These are phyloP conservation scores for Mortierella hygrophila DNA, from an alignment of 192 early-diverging fungal genomes.

Conservation along the genomic window DNA sequence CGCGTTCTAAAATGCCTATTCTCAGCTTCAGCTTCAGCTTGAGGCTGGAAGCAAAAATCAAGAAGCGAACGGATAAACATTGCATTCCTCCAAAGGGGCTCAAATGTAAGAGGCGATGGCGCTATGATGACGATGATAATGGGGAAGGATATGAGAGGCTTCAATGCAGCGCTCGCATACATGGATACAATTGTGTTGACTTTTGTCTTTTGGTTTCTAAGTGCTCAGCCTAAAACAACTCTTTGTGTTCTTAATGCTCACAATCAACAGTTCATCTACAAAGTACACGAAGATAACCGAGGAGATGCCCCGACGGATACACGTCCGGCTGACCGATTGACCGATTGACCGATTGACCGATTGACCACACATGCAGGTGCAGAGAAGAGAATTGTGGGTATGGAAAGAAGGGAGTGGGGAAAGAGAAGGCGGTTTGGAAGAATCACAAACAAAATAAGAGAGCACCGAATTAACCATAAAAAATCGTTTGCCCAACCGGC, in stretches of 20 bases:
- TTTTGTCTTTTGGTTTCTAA: not conserved
- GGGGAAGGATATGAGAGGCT: too few species aligned
- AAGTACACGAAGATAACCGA: not conserved
- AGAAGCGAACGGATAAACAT: too few species aligned
- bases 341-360: too few species aligned
- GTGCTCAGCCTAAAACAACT: not conserved
- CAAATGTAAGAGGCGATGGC: too few species aligned
- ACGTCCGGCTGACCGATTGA: too few species aligned
- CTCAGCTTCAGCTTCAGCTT: too few species aligned
- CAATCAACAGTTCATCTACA: not conserved
- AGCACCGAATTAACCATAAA: not conserved
- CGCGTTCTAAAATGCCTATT: too few species aligned
- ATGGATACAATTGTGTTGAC: not conserved
- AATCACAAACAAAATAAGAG: not conserved
- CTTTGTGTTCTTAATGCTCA: not conserved
- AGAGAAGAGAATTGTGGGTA: not conserved
- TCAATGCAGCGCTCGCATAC: too few species aligned
- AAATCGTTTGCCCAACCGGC: not conserved
- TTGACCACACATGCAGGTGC: not conserved
- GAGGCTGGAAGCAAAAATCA: too few species aligned
- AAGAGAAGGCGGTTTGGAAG: not conserved
- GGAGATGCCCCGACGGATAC: not conserved
- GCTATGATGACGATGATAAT: too few species aligned
- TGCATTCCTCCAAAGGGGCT: too few species aligned
- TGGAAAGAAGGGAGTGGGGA: not conserved